phyloP scores from a whole-genome alignment of 208 protist species.

The Leishmania major region DNA sequence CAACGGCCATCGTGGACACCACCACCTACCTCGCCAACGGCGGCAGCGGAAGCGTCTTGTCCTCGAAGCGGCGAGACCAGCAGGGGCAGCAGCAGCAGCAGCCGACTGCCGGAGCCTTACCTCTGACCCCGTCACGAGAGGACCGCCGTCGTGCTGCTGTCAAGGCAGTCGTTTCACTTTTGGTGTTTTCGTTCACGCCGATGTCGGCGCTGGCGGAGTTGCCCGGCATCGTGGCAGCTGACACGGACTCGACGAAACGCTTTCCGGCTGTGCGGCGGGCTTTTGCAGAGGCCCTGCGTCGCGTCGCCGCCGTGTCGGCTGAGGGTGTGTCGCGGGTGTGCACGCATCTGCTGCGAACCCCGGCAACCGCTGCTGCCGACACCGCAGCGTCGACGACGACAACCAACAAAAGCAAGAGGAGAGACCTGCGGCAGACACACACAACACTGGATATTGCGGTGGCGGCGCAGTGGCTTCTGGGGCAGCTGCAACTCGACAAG shows the following conservation, averaged over 20 bases:
- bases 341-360: conserved; percentile 11
- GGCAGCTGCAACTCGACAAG: conserved; percentile 17
- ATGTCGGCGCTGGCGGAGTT: conserved; percentile 4
- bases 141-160: conserved; percentile 31
- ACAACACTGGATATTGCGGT: background rate
- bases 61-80: conserved; percentile 1
- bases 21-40: conserved; percentile 31
- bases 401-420: conserved; percentile 8
- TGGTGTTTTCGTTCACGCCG: conserved; percentile 28
- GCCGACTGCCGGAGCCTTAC: background rate
- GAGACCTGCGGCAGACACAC: background rate
- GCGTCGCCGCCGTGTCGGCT: conserved; percentile 1
- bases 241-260: conserved; percentile 15
- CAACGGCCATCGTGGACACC: conserved; percentile 26
- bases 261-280: conserved; percentile 18
- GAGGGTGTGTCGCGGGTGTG: conserved; percentile 29
- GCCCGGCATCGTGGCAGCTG: background rate
- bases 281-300: conserved; percentile 10
- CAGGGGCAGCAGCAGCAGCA: background rate
- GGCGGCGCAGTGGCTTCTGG: conserved; percentile 20
- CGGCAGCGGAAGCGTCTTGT: conserved; percentile 1
- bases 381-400: background rate
- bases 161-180: conserved; percentile 35
- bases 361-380: background rate
- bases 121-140: conserved; percentile 17